These are phyloP conservation scores for Tylopilus felleus DNA, from an alignment of 768 basidiomycete genomes.

Conservation along the genomic window DNA sequence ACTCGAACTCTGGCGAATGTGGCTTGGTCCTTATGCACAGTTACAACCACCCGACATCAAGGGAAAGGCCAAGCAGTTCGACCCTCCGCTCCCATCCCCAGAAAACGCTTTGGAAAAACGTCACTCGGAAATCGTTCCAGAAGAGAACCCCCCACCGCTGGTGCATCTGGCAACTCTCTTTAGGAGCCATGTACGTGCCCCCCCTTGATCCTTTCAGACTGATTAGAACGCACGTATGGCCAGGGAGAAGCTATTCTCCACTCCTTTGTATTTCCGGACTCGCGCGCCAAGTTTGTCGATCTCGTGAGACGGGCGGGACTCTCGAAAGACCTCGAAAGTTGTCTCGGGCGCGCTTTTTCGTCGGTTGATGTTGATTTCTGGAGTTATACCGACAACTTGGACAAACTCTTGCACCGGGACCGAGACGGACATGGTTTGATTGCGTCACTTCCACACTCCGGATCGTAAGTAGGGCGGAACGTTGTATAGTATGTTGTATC, in stretches of 20 bases:
- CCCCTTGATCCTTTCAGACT: background rate
- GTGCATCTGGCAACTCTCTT: constrained; percentile 52
- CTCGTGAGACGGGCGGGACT: constrained; percentile 50
- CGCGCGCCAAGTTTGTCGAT: constrained; percentile 62
- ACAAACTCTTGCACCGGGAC: background rate
- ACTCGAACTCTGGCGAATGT: constrained; percentile 71
- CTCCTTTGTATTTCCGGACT: constrained; percentile 71
- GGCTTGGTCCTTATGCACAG: constrained; percentile 49
- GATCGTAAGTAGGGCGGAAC: background rate
- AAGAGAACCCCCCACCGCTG: constrained; percentile 28
- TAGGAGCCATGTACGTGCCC: constrained; percentile 53
- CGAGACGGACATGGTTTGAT: background rate
- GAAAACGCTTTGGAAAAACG: constrained; percentile 4
- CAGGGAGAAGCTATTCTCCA: constrained; percentile 57
- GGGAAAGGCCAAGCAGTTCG: constrained; percentile 45
- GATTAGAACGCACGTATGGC: constrained; percentile 8
- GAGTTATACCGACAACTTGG: constrained; percentile 48
- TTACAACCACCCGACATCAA: constrained; percentile 19
- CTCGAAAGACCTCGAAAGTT: constrained; percentile 26
- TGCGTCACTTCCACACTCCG: background rate
- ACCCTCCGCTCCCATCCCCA: constrained; percentile 13
- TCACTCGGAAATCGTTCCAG: constrained; percentile 9
- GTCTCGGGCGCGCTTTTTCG: constrained; percentile 28
- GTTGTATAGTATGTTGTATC: background rate
- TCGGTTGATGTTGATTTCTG: constrained; percentile 58